Base-by-base conservation (phyloP, 768 basidiomycete genomes). In the Amyloporia xantha region DNA sequence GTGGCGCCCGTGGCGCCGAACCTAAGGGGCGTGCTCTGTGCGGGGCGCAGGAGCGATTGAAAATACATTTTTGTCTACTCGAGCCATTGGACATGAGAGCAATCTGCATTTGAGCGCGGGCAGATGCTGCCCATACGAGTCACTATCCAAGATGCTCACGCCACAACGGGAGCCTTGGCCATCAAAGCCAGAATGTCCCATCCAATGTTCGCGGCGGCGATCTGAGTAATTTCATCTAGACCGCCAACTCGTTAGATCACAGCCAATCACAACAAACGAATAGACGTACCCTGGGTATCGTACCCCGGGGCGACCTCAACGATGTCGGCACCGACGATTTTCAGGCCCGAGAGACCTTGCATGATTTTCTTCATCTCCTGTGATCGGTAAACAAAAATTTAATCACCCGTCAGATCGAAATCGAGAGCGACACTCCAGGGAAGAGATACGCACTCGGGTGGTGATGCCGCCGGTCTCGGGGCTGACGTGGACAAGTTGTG, bases 341-440 rank as follows among this genome's bases (percentile, higher is more conserved):
- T 68, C 42, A 69, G 63, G 40, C 62, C 67, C 1, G 60, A 49
- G 5, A 68, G 55, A 12, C 66, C 66, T 38, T 65, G 61, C 11
- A 69, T 58, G 48, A 69, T 69, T 51, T 66, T 64, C 58, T 66
- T 66, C 47, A 69, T 61, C 45, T 67, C 65, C 58, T 58, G 27
- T 24, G 15, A 27, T 68, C 64, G 59, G n/a, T 9, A 13, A 15
- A 36, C 21, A 5, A 41, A 19, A 40, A 25, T 17, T 23, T 2
- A 20, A 10, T n/a, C 33, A 9, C 25, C n/a, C n/a, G n/a, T n/a
- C n/a, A n/a, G n/a, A n/a, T n/a, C n/a, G n/a, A n/a, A n/a, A 44
- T 10, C 11, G 4, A 17, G 46, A 40, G 38, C 6, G 12, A 12
- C 19, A 26, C 12, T 20, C 2, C n/a, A 21, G 26, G 27, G 19